Evolutionary conservation across 1,139 yeast genomes (phyloP), one percentile per base, ranked within the genome.

Genomic region (Tardiomyces depauwii): DNA sequence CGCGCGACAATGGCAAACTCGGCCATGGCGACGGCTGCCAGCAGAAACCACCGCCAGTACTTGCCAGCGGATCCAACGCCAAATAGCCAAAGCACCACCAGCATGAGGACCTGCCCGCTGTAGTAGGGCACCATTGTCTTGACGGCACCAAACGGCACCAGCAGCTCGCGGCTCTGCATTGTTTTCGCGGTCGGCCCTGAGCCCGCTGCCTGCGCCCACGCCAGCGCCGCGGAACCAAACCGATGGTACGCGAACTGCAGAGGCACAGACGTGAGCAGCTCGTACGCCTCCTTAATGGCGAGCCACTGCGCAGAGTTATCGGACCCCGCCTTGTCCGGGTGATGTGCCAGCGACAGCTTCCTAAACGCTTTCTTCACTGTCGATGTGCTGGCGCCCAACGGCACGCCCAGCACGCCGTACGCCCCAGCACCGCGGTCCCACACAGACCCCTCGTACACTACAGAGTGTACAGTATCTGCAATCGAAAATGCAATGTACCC

Each of bases 241-340:
- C 67, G 47, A 44, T 66, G 69, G 47, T 66, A 66, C 14, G 59
- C 61, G 47, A 55, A 62, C 41, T 64, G 49, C 25, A 48, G 44
- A 2, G 49, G 47, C 0, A 57, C 56, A 44, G 55, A 55, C 9
- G 56, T 45, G 28, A 66, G 53, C 18, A 59, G 50, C 40, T 63
- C 63, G 45, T 61, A 56, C 40, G 63, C 60, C n/a, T 47, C 48
- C 42, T 57, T 51, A 32, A 64, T 48, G 23, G 44, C 44, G 23
- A 60, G 48, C 53, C 60, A 66, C 38, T 45, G 43, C 19, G 46
- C 53, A 32, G 42, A 47, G 16, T 46, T 48, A 18, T 46, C 52
- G 19, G 11, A 4, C 5, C 54, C 49, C 16, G 47, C 48, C 51
- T 67, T 66, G 47, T 66, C 71, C 2, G 71, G 71, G 43, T 66